Evolutionary conservation across 345 rosid species (phyloP).

Genomic region (Euphorbia tirucalli): DNA sequence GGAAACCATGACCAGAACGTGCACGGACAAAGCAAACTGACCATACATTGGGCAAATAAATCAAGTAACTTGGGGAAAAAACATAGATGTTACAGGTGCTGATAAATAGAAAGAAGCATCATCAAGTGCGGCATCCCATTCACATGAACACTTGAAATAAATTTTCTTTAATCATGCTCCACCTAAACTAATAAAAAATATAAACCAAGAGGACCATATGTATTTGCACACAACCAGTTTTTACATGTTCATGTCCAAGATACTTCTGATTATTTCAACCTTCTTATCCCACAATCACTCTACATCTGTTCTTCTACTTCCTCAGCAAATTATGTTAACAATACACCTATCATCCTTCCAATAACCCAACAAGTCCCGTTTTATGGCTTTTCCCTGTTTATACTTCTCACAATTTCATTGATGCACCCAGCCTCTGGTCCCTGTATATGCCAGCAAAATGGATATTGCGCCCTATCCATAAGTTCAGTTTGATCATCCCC

Average conservation of each 20-base stretch:
- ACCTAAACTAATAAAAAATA: too few relatives aligned
- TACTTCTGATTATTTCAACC: not conserved
- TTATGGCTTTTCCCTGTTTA: not conserved
- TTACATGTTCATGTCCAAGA: not conserved
- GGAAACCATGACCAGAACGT: not conserved
- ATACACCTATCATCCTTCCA: not conserved
- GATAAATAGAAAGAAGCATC: not conserved
- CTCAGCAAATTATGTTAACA: not conserved
- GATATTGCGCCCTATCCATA: not conserved
- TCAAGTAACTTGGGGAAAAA: not conserved
- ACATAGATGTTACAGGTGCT: not conserved
- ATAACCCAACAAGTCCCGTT: not conserved
- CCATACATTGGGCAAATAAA: not conserved
- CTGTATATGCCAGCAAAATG: not conserved
- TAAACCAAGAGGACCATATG: not conserved
- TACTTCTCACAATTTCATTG: not conserved
- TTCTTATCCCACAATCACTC: not conserved
- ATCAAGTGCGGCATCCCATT: not conserved
- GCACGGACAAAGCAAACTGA: not conserved
- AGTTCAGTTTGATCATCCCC: not conserved
- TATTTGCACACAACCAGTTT: not conserved
- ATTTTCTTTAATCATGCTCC: not conserved
- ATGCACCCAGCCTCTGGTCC: not conserved
- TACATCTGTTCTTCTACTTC: not conserved
- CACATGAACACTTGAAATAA: not conserved